Base-by-base conservation (phyloP, 805 yeast genomes). In the Cyberlindnera samutprakarnensis region DNA sequence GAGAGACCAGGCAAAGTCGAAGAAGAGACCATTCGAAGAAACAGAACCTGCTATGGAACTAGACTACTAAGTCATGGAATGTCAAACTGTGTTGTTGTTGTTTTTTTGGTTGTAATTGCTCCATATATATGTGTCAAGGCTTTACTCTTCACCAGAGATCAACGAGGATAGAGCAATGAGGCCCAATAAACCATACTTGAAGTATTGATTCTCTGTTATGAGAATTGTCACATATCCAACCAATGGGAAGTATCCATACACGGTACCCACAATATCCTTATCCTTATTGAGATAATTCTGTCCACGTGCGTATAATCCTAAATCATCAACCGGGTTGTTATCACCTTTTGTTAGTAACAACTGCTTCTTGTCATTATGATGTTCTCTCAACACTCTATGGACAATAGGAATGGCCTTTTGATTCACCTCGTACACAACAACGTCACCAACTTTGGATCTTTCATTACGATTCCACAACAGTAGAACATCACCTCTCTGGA, bases 401-500 rank as follows among this genome's bases (percentile, higher is more conserved):
- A 92, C 98, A 53, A 92, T 92, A n/a, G 98, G 98, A 25, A 92
- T 88, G 14, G 73, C 64, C 51, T 84, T 76, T 5, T 78, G 82
- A 31, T 70, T 68, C 13, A 87, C 72, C 47, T 92, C 87, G 53
- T 92, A 92, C 6, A 92, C 97, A 11, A 92, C 97, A 16, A 92
- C 68, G 49, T 92, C 98, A 15, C 98, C 98, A 1, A 88, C 92
- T 28, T 72, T 63, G 14, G 78, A 75, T 19, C 57, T 54, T 14
- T 60, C 50, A 35, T 80, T 76, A 44, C 96, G 68, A 58, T 92
- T 92, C 95, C 95, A 88, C 35, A 92, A 64, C 49, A 92, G 78
- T 39, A 92, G 62, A 13, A 92, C 79, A 54, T 92, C 98, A 31
- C 98, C 98, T 60, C 98, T 74, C 60, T 92, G 96, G 69, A 92